Conservation (phyloP, 2,329 filamentous ascomycete species). For the Alternaria arborescens region DNA sequence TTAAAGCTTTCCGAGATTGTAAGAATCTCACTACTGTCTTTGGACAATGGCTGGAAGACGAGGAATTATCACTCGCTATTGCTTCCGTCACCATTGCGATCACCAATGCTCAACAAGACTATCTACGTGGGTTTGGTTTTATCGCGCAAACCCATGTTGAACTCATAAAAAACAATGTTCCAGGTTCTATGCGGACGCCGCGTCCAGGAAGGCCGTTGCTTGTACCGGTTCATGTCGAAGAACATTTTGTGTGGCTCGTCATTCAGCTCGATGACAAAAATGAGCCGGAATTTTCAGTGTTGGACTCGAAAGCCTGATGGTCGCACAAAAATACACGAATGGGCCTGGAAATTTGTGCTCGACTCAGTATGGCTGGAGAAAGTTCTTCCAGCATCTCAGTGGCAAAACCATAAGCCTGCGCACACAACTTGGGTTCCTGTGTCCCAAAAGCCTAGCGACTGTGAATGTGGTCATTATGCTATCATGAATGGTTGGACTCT, state of each 20-base stretch:
- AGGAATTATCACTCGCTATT: background rate
- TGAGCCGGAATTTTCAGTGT: background rate
- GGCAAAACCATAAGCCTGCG: background rate
- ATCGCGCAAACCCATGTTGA: background rate
- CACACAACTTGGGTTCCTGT: conserved; percentile 10
- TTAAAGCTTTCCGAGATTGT: background rate
- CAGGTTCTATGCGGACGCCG: no score
- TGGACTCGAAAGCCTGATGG: background rate
- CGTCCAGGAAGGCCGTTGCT: background rate
- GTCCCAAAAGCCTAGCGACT: conserved; percentile 10
- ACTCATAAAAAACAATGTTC: no score
- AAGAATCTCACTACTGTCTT: background rate
- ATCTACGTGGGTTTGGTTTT: background rate
- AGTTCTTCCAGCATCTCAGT: background rate
- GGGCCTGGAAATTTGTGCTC: background rate
- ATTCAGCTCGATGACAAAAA: background rate
- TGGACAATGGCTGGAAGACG: background rate
- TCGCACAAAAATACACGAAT: background rate
- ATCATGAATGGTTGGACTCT: conserved; percentile 33
- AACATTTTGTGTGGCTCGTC: background rate
- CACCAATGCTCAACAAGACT: background rate
- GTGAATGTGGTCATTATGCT: conserved; percentile 24
- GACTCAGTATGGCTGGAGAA: background rate
- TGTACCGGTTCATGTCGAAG: background rate
- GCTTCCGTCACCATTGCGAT: background rate